phyloP scores from a whole-genome alignment of 208 protist species.

The Acanthamoeba quina region DNA sequence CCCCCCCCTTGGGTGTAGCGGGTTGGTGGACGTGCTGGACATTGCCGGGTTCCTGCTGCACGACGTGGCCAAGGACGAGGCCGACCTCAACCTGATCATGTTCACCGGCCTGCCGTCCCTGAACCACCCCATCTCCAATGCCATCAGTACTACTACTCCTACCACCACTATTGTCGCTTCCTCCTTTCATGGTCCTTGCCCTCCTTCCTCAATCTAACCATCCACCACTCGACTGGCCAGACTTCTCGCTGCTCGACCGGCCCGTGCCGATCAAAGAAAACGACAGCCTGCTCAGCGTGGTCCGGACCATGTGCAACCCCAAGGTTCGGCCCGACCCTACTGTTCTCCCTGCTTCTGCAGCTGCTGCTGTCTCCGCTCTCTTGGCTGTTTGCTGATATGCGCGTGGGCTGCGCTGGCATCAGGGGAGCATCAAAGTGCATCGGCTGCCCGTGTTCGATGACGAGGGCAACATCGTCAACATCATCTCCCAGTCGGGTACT shows the following conservation, averaged over 20 bases:
- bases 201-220: background rate
- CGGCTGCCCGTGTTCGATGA: constrained; percentile 12
- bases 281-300: constrained; percentile 7
- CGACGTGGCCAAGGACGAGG: constrained; percentile 31
- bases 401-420: background rate
- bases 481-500: constrained; percentile 21
- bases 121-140: constrained; percentile 7
- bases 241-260: background rate
- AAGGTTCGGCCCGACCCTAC: background rate
- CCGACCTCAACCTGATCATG: background rate
- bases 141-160: background rate
- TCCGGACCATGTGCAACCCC: constrained; percentile 2
- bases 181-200: no score
- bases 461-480: constrained; percentile 13
- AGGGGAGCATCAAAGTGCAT: constrained; percentile 16
- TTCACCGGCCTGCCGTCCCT: background rate
- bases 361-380: no score
- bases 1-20: background rate
- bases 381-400: background rate
- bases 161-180: no score
- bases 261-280: background rate
- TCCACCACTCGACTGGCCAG: background rate
- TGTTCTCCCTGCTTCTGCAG: background rate
- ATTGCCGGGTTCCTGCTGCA: constrained; percentile 8
- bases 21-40: constrained; percentile 25